Evolutionary conservation across 1,284 basidiomycete genomes (phyloP), one percentile per base, ranked within the genome.

Genomic region (Ganoderma leucocontextum): DNA sequence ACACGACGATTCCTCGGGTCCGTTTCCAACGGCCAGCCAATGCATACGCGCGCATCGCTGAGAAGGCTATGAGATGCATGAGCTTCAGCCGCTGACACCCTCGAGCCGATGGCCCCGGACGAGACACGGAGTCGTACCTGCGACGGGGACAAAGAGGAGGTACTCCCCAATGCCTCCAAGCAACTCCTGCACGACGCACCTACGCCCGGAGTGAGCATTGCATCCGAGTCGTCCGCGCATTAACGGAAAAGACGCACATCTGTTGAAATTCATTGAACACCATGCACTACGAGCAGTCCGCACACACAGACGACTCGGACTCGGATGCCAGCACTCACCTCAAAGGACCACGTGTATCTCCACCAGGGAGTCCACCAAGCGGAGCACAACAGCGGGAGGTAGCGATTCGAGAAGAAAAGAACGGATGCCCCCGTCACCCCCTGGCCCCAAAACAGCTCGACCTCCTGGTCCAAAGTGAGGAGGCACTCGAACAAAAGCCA

Each of bases 391-490:
- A 63, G 25, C 33, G 62, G 52, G 4, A 55, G 38, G 25, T 63
- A 63, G 38, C 62, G 52, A 41, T 63, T 63, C 38, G 53, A 55
- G 38, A 57, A 25, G 44, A 63, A 63, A 15, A 63, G 62, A 49
- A 63, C 5, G 38, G 62, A 55, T 25, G 62, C 62, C 9, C 25
- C 62, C 2, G 52, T 63, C 13, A 55, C n/a, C 22, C 7, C 17
- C 52, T n/a, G 35, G 49, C 52, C 36, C 62, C 62, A 63, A 25
- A 63, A 55, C 25, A 63, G 22, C 62, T 63, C 53, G 15, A 63
- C 53, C 39, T 63, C 62, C 22, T 63, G 49, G 49, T 44, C 53
- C 38, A 63, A 10, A 1, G 62, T 63, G 36, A 63, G 58, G 12
- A 59, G 15, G 58, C 41, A 59, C 8, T 59, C 58, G 58, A 59